Evolutionary conservation across 345 rosid genomes (phyloP), one percentile per base, ranked within the genome.

Genomic region (Citrus trifoliata): DNA sequence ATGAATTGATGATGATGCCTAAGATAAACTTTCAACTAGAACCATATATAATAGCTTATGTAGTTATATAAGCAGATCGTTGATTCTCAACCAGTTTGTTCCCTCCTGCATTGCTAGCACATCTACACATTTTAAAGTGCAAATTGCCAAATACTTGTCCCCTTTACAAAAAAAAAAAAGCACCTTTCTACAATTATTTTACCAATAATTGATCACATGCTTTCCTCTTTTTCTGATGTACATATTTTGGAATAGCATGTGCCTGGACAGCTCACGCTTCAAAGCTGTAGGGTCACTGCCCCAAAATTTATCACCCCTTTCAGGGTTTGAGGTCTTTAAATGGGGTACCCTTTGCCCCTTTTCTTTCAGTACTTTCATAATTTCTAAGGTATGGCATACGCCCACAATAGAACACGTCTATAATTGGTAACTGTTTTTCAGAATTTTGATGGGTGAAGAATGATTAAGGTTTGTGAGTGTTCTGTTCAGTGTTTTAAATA

Each of bases 181-280:
- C 14, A 30, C 10, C 33, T 5, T 66, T 78, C 38, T 37, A 37
- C 10, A 51, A 53, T 40, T 73, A 67, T 73, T 64, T 27, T 62
- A 27, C 76, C 76, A 80, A 84, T 82, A 86, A 82, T 81, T 79
- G 58, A 74, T n/a, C 71, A 35, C 74, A 55, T 12, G 38, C 46
- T 42, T 40, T 66, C 70, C 30, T n/a, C 28, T 19, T 37, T 42
- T 18, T 59, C 58, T 12, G 51, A 33, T 48, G 28, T 32, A 25
- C 13, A 61, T 27, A 78, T 48, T 48, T 55, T 33, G 67, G 68
- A 61, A 38, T n/a, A 22, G 76, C 86, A 85, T 83, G 88, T 85
- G 86, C 78, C 46, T 3, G 22, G 32, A 82, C 87, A 83, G 83
- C 83, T 79, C 85, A 78, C 48, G 65, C 55, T 73, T 76, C 32